Conservation (phyloP, 2,329 filamentous ascomycete genomes). For the Pseudopyrenochaeta lycopersici region DNA sequence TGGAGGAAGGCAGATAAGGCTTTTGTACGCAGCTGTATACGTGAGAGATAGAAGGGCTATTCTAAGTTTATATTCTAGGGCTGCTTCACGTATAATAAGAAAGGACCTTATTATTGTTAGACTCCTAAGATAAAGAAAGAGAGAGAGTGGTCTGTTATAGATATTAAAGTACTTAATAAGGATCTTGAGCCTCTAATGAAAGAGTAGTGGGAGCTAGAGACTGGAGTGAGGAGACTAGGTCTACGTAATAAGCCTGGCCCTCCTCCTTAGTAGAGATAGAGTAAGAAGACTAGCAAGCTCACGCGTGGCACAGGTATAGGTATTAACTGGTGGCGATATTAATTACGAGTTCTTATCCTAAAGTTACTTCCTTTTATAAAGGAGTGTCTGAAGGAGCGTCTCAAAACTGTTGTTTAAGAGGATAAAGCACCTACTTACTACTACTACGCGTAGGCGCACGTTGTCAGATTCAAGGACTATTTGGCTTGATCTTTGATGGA, state of each 20-base stretch:
- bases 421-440: constrained; percentile 23
- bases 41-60: constrained; percentile 16
- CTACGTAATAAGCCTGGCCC: constrained; percentile 6
- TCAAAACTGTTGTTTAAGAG: constrained; percentile 13
- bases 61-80: background rate
- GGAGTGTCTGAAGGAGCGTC: constrained; percentile 8
- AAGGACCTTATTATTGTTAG: constrained; percentile 8
- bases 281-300: constrained; percentile 15
- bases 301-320: constrained; percentile 3
- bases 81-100: too few species aligned
- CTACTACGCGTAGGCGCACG: too few species aligned
- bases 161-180: constrained; percentile 12
- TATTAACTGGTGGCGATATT: constrained; percentile 17
- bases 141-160: constrained; percentile 1
- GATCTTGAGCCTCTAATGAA: constrained; percentile 14
- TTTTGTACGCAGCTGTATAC: constrained; percentile 14
- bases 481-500: too few species aligned
- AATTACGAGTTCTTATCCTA: constrained; percentile 3
- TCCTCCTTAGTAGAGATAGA: constrained; percentile 13
- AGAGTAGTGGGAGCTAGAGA: constrained; percentile 16
- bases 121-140: constrained; percentile 5
- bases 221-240: constrained; percentile 3
- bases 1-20: constrained; percentile 12
- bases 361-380: constrained; percentile 19
- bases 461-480: too few species aligned